phyloP scores from a whole-genome alignment of 192 early-diverging fungal genomes.

The Linnemannia hyalina region DNA sequence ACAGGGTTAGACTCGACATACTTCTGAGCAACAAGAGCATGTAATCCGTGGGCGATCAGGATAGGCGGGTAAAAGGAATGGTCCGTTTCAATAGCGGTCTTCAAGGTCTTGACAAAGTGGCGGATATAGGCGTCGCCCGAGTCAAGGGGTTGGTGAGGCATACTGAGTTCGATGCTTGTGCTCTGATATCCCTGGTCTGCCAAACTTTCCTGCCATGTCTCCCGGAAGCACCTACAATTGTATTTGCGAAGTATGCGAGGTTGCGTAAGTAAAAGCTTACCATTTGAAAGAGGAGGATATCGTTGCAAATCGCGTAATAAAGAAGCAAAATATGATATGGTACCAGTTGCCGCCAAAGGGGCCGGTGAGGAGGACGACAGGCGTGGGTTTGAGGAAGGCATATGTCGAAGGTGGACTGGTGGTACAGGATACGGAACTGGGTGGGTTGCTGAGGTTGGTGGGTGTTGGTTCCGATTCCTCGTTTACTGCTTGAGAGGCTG shows the following conservation, averaged over 20 bases:
- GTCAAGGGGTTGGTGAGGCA: constrained; percentile 23
- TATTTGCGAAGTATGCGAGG: background rate
- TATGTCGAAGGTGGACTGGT: constrained; percentile 40
- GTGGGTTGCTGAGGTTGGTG: constrained; percentile 32
- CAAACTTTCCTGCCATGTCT: constrained; percentile 53
- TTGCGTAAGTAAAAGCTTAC: background rate
- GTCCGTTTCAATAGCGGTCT: constrained; percentile 53
- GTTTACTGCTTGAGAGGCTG: background rate
- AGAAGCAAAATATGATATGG: background rate
- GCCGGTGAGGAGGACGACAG: constrained; percentile 47
- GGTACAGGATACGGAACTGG: constrained; percentile 31
- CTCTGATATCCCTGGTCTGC: constrained; percentile 57
- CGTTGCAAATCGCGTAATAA: background rate
- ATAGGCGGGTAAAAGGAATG: constrained; percentile 57
- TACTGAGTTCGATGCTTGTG: constrained; percentile 50
- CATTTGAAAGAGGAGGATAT: background rate
- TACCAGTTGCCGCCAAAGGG: constrained; percentile 57
- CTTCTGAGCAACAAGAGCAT: constrained; percentile 50
- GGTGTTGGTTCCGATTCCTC: constrained; percentile 16
- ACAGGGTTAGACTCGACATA: constrained; percentile 62
- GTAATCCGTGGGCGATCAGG: constrained; percentile 58
- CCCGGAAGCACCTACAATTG: constrained; percentile 40
- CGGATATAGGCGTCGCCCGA: constrained; percentile 39
- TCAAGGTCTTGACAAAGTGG: constrained; percentile 46
- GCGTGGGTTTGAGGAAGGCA: constrained; percentile 54